These are phyloP conservation scores for Leccinum uliginosum DNA, from an alignment of 768 basidiomycete genomes.

Conservation along the genomic window DNA sequence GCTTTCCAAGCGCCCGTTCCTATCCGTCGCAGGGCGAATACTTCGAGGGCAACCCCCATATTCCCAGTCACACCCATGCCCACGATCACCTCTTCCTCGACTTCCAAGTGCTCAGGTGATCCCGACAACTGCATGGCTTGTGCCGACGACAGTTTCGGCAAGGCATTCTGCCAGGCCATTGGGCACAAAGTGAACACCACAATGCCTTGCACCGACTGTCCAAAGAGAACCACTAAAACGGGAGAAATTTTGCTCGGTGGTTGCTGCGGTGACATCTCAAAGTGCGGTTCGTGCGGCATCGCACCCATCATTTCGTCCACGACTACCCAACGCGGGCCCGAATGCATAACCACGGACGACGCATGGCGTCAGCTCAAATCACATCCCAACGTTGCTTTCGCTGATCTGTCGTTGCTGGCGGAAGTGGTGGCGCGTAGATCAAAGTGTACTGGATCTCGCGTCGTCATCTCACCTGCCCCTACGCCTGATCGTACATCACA, in stretches of 20 bases:
- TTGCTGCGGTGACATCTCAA: conserved; percentile 37
- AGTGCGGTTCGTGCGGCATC: conserved; percentile 29
- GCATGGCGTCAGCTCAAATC: conserved; percentile 84
- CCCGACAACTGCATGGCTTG: conserved; percentile 84
- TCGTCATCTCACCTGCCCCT: conserved; percentile 54
- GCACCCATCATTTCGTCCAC: conserved; percentile 27
- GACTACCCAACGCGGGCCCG: conserved; percentile 24
- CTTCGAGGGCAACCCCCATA: conserved; percentile 41
- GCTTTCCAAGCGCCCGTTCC: conserved; percentile 81
- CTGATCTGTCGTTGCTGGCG: conserved; percentile 78
- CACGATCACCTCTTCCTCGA: conserved; percentile 27
- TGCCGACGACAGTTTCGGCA: conserved; percentile 80
- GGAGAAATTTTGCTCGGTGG: conserved; percentile 27
- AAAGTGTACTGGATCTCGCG: conserved; percentile 67
- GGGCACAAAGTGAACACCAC: conserved; percentile 53
- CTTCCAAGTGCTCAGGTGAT: conserved; percentile 71
- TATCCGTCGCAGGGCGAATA: conserved; percentile 53
- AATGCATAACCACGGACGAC: conserved; percentile 73
- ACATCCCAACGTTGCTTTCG: conserved; percentile 84
- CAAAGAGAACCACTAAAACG: conserved; percentile 32
- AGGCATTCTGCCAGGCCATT: conserved; percentile 81
- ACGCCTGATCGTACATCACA: conserved; percentile 38
- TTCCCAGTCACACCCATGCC: conserved; percentile 46
- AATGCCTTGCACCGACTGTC: conserved; percentile 53
- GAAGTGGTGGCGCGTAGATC: conserved; percentile 85